Evolutionary conservation across 179 eudicot genomes (phyloP).

Genomic region (Spergularia azorica): DNA sequence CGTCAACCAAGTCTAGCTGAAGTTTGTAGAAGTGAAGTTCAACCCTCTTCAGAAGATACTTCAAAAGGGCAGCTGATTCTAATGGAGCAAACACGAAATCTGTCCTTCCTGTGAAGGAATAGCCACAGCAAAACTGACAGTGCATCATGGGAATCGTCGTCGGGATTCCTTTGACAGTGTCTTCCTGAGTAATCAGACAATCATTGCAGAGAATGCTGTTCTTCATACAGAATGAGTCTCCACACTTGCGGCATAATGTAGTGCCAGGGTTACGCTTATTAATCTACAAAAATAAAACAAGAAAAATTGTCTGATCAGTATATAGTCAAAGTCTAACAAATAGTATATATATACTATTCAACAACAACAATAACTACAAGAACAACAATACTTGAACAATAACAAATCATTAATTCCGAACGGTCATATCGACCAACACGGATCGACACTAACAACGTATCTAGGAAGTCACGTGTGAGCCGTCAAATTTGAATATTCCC

Average conservation of each 20-base stretch:
- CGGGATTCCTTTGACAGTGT: neutral
- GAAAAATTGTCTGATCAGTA: too few relatives aligned
- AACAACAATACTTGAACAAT: too few relatives aligned
- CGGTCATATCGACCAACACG: too few relatives aligned
- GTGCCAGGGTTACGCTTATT: neutral
- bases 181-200: neutral
- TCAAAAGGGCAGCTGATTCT: slow-evolving; percentile 40
- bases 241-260: neutral
- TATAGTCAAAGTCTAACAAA: too few relatives aligned
- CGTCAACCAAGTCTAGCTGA: slow-evolving; percentile 24
- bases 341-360: too few relatives aligned
- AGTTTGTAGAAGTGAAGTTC: slow-evolving; percentile 7
- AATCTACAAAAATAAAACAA: neutral
- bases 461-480: too few relatives aligned
- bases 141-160: neutral
- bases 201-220: neutral
- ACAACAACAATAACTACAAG: too few relatives aligned
- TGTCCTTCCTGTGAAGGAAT: neutral
- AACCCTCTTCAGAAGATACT: slow-evolving; percentile 37
- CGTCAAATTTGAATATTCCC: too few relatives aligned
- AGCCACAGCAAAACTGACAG: slow-evolving; percentile 5
- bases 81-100: slow-evolving; percentile 15
- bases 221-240: neutral
- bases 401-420: too few relatives aligned
- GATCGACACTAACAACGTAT: too few relatives aligned